Percentiles rank a stretch among this genome's conserved stretches.
phyloP scores from a whole-genome alignment of 176 grass and related monocot species.

The Tuctoria greenei region DNA sequence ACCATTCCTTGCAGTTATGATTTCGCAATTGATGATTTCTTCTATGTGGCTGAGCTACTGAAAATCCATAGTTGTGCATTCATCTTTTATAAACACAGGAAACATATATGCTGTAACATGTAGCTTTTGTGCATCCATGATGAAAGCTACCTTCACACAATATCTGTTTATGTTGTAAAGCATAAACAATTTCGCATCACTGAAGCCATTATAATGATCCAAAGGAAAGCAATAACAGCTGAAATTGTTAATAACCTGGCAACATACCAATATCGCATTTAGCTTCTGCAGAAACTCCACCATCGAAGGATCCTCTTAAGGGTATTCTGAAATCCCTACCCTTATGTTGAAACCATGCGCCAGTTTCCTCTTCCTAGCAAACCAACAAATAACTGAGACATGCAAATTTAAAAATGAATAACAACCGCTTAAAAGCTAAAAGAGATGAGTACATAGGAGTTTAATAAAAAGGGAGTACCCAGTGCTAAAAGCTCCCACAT shows the following conservation, averaged over 20 bases:
- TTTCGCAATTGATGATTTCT: constrained; percentile 6
- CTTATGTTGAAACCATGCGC: constrained; percentile 91
- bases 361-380: constrained; percentile 92
- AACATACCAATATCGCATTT: constrained; percentile 56
- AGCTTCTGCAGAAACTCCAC: constrained; percentile 33
- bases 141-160: not conserved
- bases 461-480: no score
- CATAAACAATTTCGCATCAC: constrained; percentile 14
- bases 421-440: constrained; percentile 4
- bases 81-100: constrained; percentile 9
- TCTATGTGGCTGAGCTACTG: constrained; percentile 1
- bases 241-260: constrained; percentile 59
- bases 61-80: constrained; percentile 12
- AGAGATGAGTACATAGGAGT: not conserved
- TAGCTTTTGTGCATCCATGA: constrained; percentile 7
- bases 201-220: constrained; percentile 2
- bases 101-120: constrained; percentile 9
- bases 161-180: constrained; percentile 11
- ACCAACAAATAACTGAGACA: constrained; percentile 30
- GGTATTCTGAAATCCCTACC: constrained; percentile 89
- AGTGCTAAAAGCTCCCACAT: no score
- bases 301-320: constrained; percentile 46
- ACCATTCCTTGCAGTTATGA: not conserved
- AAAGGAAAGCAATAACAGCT: constrained; percentile 6
- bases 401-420: constrained; percentile 16